These are phyloP conservation scores for Paxillus involutus DNA, from an alignment of 768 basidiomycete species.

Conservation along the genomic window DNA sequence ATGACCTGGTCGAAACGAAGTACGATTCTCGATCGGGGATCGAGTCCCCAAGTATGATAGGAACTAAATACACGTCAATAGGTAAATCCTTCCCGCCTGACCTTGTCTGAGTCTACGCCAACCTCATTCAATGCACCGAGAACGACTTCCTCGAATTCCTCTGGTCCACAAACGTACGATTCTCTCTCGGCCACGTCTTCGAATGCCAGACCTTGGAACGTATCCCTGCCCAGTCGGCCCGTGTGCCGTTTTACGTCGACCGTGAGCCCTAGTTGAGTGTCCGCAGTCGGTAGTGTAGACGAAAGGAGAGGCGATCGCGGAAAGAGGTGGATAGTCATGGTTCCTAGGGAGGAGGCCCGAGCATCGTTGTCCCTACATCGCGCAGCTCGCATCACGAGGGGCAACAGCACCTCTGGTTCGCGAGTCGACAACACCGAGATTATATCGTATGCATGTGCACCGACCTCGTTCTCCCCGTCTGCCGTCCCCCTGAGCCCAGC, in stretches of 20 bases:
- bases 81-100: no score
- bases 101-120: no score
- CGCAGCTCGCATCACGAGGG: conserved; percentile 29
- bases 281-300: neutral
- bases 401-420: conserved; percentile 51
- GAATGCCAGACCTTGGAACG: conserved; percentile 4
- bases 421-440: conserved; percentile 49
- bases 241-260: conserved; percentile 17
- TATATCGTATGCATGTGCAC: conserved; percentile 32
- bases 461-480: neutral
- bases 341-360: neutral
- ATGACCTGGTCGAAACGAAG: no score
- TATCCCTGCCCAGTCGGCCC: conserved; percentile 17
- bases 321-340: conserved; percentile 43
- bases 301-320: conserved; percentile 1
- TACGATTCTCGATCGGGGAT: no score
- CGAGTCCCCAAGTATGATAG: no score
- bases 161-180: conserved; percentile 54
- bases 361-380: neutral
- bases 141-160: conserved; percentile 41
- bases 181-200: conserved; percentile 24
- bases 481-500: conserved; percentile 8
- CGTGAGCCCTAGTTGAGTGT: conserved; percentile 12
- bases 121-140: no score
- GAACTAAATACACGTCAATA: no score